Evolutionary conservation across 192 early-diverging fungal species (phyloP), one percentile per base, ranked within the genome.

Genomic region (Gonapodya prolifera): DNA sequence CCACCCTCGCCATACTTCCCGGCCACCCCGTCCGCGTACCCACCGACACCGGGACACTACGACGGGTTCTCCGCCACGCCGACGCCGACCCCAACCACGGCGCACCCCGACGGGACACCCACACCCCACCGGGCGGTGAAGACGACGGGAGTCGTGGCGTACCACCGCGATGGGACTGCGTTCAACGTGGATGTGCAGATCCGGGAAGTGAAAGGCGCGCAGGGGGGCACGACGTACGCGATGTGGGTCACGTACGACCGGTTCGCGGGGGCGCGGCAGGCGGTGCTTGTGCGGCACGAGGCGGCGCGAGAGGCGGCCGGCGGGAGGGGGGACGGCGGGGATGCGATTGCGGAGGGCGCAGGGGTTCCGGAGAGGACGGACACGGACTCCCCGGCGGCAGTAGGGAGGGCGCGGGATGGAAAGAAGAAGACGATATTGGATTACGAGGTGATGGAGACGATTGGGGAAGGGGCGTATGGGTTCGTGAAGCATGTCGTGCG

Each of bases 401-500:
- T 1, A 1, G 28, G 28, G 0, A 0, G 1, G 18, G n/a, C 33
- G 75, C 2, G 1, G 1, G 13, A 77, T 0, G 31, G 28, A 17
- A 78, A 33, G 30, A 18, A 8, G 28, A 85, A 77, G 35, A 75
- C 35, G 30, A 88, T 91, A 76, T 77, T 85, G 35, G 89, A 92
- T 36, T 93, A 88, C 79, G 81, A 87, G 2, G 90, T 88, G 69
- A 61, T 91, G 0, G 82, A 86, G 36, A 80, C 80, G 0, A 78
- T 94, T n/a, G 93, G 93, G 17, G 81, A 86, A 77, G 92, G 92
- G 31, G 90, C 91, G 28, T 92, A 91, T 77, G 91, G 91, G 2
- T 81, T 90, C 70, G 93, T 94, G 34, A 86, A 88, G 73, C 80
- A 88, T 13, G 91, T 85, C 31, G 79, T 79, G 16, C 81, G 45